phyloP scores from a whole-genome alignment of 2,329 filamentous ascomycete genomes.

The Beauveria sp. region DNA sequence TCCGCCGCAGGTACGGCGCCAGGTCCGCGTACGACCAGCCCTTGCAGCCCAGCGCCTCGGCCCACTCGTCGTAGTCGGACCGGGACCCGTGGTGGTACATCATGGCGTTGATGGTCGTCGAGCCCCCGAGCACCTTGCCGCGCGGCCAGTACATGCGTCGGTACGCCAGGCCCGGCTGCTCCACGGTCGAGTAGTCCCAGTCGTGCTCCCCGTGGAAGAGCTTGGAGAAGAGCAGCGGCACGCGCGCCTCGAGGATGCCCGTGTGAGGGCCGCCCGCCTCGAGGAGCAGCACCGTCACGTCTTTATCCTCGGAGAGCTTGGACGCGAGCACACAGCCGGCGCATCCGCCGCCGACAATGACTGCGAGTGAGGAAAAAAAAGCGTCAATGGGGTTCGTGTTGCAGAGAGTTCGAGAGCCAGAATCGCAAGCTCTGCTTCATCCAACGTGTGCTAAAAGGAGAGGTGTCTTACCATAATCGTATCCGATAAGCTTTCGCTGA shows the following conservation, averaged over 20 bases:
- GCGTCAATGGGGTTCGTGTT: not conserved
- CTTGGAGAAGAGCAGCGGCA: slow-evolving; percentile 16
- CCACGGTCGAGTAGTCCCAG: slow-evolving; percentile 19
- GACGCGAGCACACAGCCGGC: slow-evolving; percentile 24
- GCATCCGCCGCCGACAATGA: slow-evolving; percentile 22
- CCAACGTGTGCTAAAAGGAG: not conserved
- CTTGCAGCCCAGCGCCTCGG: slow-evolving; percentile 13
- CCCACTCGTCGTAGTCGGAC: slow-evolving; percentile 18
- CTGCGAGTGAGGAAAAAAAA: not conserved
- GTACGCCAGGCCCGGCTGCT: slow-evolving; percentile 16
- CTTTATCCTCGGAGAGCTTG: slow-evolving; percentile 20
- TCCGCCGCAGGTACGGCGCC: slow-evolving; percentile 15
- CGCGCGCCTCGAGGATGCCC: slow-evolving; percentile 14
- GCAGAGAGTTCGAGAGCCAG: too few species aligned
- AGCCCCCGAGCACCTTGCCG: slow-evolving; percentile 18
- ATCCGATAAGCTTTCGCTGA: slow-evolving; percentile 5
- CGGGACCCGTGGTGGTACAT: slow-evolving; percentile 17
- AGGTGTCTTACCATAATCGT: slow-evolving; percentile 7
- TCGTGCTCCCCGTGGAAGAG: slow-evolving; percentile 18
- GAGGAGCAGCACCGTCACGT: slow-evolving; percentile 15
- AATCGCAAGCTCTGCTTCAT: too few species aligned
- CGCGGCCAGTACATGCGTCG: slow-evolving; percentile 18
- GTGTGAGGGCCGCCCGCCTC: slow-evolving; percentile 15
- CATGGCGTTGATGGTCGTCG: slow-evolving; percentile 19
- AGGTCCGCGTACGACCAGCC: slow-evolving; percentile 17